Evolutionary conservation across 2,329 filamentous ascomycete genomes (phyloP).

Genomic region (Botryotinia narcissicola): DNA sequence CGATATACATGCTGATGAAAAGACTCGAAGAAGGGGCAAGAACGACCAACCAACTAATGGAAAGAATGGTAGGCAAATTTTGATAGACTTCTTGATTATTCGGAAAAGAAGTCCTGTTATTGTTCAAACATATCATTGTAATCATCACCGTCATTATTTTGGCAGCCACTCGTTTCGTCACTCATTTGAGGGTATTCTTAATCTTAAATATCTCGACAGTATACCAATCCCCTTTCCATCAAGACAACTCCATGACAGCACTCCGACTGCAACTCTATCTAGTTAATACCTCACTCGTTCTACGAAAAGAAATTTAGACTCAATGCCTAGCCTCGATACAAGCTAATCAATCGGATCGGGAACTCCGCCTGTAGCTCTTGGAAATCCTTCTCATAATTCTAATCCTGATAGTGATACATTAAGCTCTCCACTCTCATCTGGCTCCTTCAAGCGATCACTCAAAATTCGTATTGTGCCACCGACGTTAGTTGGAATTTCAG

Average conservation of each 20-base stretch:
- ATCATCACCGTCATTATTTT: background rate
- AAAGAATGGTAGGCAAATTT: background rate
- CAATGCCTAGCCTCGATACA: background rate
- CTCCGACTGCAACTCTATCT: background rate
- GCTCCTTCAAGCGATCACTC: background rate
- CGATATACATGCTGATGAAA: background rate
- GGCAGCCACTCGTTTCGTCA: background rate
- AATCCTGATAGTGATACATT: background rate
- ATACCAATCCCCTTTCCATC: background rate
- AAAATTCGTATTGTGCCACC: background rate
- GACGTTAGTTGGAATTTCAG: background rate
- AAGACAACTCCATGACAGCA: background rate
- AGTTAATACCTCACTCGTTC: background rate
- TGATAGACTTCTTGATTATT: no score
- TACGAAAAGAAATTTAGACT: background rate
- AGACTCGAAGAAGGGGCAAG: background rate
- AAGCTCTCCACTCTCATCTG: background rate
- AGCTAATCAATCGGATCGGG: no score
- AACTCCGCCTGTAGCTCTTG: background rate
- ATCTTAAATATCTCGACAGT: background rate
- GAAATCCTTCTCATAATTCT: background rate
- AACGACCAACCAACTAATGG: background rate
- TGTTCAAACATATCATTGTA: background rate
- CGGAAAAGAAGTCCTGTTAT: background rate
- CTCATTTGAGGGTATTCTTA: background rate